Conservation (phyloP, 176 grass and related monocot genomes). For the Urochloa ruziziensis region DNA sequence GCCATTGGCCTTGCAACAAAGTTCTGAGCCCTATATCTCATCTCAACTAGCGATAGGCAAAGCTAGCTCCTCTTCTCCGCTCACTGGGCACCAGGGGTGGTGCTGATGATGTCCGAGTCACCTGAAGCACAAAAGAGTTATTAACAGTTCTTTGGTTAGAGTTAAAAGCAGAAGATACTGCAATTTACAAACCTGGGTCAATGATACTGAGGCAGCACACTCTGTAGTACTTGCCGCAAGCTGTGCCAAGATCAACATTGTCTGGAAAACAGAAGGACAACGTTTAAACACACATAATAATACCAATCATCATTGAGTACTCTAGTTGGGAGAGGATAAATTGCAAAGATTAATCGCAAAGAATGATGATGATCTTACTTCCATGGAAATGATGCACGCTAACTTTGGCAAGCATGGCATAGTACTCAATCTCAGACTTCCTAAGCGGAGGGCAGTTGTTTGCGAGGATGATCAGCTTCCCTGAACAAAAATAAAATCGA, state of each 20-base stretch:
- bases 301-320: background rate
- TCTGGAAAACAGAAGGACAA: conserved; percentile 34
- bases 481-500: conserved; percentile 22
- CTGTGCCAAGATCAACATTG: conserved; percentile 97
- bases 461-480: conserved; percentile 80
- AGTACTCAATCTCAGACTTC: conserved; percentile 98
- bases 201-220: conserved; percentile 97
- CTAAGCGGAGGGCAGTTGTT: conserved; percentile 96
- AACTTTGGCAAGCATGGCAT: conserved; percentile 92
- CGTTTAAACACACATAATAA: background rate
- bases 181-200: conserved; percentile 62
- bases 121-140: conserved; percentile 32
- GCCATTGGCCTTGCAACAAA: background rate
- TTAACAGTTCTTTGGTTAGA: background rate
- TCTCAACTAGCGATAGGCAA: conserved; percentile 20
- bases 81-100: conserved; percentile 66
- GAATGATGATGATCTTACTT: conserved; percentile 52
- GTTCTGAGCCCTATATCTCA: conserved; percentile 25
- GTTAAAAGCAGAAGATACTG: background rate
- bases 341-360: background rate
- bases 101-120: conserved; percentile 94
- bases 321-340: background rate
- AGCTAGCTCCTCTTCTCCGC: conserved; percentile 39
- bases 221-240: conserved; percentile 88
- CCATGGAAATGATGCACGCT: conserved; percentile 95